These are phyloP conservation scores for Oryza glaberrima DNA, from an alignment of 176 grass and related monocot genomes.

Conservation along the genomic window DNA sequence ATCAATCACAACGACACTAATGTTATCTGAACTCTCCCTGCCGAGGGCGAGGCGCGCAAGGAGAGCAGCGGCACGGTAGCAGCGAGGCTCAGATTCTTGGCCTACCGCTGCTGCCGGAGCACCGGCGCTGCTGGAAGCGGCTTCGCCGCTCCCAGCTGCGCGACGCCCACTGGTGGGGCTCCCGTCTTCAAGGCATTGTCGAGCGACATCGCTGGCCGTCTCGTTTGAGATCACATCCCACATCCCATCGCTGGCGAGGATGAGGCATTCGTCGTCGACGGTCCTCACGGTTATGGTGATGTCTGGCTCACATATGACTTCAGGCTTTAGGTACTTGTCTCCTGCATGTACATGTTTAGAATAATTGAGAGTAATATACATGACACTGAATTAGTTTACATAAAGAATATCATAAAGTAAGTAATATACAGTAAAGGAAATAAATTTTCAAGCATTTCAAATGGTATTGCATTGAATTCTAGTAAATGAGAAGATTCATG, in stretches of 20 bases:
- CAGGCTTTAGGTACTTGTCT: slow-evolving; percentile 67
- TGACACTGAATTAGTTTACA: background rate
- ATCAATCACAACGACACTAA: slow-evolving; percentile 80
- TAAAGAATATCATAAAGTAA: background rate
- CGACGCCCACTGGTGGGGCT: background rate
- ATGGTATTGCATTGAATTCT: background rate
- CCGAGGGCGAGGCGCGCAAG: slow-evolving; percentile 72
- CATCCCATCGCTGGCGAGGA: slow-evolving; percentile 85
- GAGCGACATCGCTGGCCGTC: slow-evolving; percentile 58
- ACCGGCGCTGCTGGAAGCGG: background rate
- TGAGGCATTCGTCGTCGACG: slow-evolving; percentile 59
- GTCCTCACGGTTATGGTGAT: slow-evolving; percentile 54
- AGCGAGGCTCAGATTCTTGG: slow-evolving; percentile 45
- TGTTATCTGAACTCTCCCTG: slow-evolving; percentile 66
- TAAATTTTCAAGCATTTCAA: background rate
- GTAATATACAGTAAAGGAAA: background rate
- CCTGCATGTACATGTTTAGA: slow-evolving; percentile 43
- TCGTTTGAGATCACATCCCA: slow-evolving; percentile 87
- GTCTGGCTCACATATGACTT: slow-evolving; percentile 80
- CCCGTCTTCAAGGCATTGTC: slow-evolving; percentile 68
- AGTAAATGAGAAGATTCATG: background rate
- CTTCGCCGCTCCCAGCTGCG: background rate
- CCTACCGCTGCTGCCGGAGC: background rate
- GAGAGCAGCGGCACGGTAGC: slow-evolving; percentile 60
- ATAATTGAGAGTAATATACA: background rate